Percentiles rank a stretch among this genome's conserved stretches.
phyloP scores from a whole-genome alignment of 441 rosid genomes.

The Hypseocharis bilobata region DNA sequence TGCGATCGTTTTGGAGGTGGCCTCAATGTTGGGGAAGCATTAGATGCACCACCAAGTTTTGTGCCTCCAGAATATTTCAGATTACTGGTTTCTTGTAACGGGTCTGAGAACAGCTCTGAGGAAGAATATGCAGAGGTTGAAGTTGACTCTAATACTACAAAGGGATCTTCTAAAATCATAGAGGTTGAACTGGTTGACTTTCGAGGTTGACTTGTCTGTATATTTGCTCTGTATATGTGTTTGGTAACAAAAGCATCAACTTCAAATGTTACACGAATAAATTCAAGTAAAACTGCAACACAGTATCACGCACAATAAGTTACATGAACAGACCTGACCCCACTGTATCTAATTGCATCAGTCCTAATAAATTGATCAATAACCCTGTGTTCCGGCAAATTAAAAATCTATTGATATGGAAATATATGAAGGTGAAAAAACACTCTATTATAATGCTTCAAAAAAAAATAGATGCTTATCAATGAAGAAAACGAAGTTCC shows the following conservation, averaged over 20 bases:
- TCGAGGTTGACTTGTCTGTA: conserved; percentile 7
- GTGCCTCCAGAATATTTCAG: conserved; percentile 29
- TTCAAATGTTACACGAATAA: not conserved
- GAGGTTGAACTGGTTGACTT: conserved; percentile 30
- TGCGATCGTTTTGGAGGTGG: conserved; percentile 70
- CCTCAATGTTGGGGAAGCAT: conserved; percentile 34
- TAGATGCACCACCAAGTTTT: conserved; percentile 29
- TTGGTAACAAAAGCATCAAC: not conserved
- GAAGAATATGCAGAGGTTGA: conserved; percentile 34
- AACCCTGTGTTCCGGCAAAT: not conserved
- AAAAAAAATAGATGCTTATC: not conserved
- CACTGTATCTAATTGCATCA: not conserved
- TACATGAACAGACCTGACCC: not conserved
- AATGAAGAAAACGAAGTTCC: not conserved
- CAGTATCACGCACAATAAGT: not conserved
- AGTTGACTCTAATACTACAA: conserved; percentile 49
- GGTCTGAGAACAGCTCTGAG: conserved; percentile 32
- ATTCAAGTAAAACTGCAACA: conserved; percentile 7
- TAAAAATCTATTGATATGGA: not conserved
- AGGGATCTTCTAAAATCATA: conserved; percentile 45
- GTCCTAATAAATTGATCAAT: not conserved
- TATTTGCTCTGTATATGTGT: conserved; percentile 22
- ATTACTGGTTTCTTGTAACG: conserved; percentile 48
- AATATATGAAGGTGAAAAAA: not conserved
- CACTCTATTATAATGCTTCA: not conserved